Evolutionary conservation across 129 eudicot species (phyloP).

Genomic region (Flaveria robusta): DNA sequence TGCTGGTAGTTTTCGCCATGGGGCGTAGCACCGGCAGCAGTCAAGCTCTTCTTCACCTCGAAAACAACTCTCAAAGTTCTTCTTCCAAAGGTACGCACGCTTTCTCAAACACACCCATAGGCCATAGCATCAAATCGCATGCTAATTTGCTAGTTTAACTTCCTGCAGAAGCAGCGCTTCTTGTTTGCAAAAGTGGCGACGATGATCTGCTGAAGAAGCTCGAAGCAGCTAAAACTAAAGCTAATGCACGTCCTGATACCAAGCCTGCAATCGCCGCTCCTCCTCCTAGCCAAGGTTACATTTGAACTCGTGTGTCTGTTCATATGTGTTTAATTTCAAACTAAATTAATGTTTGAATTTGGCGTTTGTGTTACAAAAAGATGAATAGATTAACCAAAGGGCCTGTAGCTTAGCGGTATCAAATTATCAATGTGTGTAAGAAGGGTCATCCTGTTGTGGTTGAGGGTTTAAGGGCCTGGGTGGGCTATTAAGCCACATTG

Average conservation of each 20-base stretch:
- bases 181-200: constrained; percentile 38
- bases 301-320: neutral
- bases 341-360: neutral
- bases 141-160: neutral
- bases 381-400: neutral
- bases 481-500: no score
- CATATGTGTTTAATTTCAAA: neutral
- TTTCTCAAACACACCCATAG: neutral
- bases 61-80: constrained; percentile 10
- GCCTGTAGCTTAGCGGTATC: no score
- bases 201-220: constrained; percentile 34
- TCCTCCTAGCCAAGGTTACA: constrained; percentile 52
- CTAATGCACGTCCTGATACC: constrained; percentile 26
- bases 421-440: no score
- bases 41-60: constrained; percentile 42
- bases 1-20: neutral
- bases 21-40: constrained; percentile 25
- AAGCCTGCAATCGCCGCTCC: constrained; percentile 38
- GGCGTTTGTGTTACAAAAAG: neutral
- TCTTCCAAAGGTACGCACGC: constrained; percentile 26
- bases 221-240: constrained; percentile 31
- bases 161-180: constrained; percentile 38
- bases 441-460: no score
- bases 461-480: no score
- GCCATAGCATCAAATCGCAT: neutral